Percentiles rank a stretch among this genome's conserved stretches.
phyloP scores from a whole-genome alignment of 1,139 yeast species.

The Blastobotrys illinoisensis region DNA sequence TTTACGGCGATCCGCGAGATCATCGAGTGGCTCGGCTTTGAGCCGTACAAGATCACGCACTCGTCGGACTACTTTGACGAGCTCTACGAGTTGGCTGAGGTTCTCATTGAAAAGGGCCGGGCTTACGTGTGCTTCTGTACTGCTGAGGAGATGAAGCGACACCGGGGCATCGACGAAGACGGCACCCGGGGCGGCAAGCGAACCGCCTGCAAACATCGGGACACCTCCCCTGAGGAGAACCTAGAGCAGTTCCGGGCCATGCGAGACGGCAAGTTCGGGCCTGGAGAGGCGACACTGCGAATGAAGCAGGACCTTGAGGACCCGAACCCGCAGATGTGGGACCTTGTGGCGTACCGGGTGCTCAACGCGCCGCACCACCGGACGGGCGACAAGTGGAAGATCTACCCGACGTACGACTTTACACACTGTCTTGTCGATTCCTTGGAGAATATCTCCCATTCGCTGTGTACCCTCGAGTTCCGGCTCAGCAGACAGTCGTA shows the following conservation, averaged over 20 bases:
- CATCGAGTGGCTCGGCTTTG: conserved; percentile 89
- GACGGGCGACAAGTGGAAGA: conserved; percentile 95
- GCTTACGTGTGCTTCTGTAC: conserved; percentile 96
- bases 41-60: conserved; percentile 89
- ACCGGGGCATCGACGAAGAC: conserved; percentile 85
- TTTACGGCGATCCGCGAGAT: conserved; percentile 78
- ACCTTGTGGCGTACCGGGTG: conserved; percentile 95
- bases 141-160: conserved; percentile 80
- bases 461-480: conserved; percentile 93
- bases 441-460: conserved; percentile 90
- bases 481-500: conserved; percentile 87
- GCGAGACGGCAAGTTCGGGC: conserved; percentile 82
- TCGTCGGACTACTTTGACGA: conserved; percentile 93
- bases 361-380: conserved; percentile 89
- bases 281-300: conserved; percentile 90
- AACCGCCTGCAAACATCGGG: conserved; percentile 72
- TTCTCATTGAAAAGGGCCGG: conserved; percentile 57
- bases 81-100: conserved; percentile 82
- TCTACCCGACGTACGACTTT: conserved; percentile 97
- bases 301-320: conserved; percentile 94
- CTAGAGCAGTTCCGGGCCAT: conserved; percentile 77
- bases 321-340: conserved; percentile 99
- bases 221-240: conserved; percentile 64
- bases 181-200: conserved; percentile 94
- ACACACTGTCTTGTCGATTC: conserved; percentile 99